Conservation (phyloP, 208 protist species). For the Trypanosoma scelopori region DNA sequence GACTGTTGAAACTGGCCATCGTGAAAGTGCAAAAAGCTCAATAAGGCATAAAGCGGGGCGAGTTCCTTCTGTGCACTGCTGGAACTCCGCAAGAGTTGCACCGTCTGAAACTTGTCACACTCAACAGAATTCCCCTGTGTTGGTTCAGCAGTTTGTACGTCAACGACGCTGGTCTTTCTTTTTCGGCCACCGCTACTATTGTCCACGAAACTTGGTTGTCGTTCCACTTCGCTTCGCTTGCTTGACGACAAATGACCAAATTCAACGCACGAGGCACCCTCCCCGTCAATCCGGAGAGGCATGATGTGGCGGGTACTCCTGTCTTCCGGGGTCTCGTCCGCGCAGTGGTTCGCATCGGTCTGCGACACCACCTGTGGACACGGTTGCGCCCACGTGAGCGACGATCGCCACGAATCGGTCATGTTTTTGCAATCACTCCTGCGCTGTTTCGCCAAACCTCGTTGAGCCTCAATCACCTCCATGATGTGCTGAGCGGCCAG, state of each 20-base stretch:
- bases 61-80: slow-evolving; percentile 8
- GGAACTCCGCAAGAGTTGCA: background rate
- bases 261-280: slow-evolving; percentile 1
- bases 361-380: background rate
- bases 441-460: background rate
- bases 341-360: background rate
- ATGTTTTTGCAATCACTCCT: background rate
- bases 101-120: background rate
- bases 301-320: background rate
- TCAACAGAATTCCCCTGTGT: slow-evolving; percentile 1
- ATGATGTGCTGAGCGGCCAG: slow-evolving; percentile 1
- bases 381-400: background rate
- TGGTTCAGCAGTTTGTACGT: background rate
- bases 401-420: background rate
- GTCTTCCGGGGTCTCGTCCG: background rate
- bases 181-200: background rate
- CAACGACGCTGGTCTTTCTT: background rate
- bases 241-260: background rate
- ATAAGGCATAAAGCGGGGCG: slow-evolving; percentile 17
- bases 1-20: slow-evolving; percentile 15
- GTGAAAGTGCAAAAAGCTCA: slow-evolving; percentile 24
- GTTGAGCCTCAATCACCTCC: slow-evolving; percentile 5
- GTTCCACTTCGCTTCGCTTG: slow-evolving; percentile 2
- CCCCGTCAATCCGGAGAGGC: background rate
- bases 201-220: background rate